Evolutionary conservation across 2,329 filamentous ascomycete species (phyloP).

Genomic region (Cercospora canescens): DNA sequence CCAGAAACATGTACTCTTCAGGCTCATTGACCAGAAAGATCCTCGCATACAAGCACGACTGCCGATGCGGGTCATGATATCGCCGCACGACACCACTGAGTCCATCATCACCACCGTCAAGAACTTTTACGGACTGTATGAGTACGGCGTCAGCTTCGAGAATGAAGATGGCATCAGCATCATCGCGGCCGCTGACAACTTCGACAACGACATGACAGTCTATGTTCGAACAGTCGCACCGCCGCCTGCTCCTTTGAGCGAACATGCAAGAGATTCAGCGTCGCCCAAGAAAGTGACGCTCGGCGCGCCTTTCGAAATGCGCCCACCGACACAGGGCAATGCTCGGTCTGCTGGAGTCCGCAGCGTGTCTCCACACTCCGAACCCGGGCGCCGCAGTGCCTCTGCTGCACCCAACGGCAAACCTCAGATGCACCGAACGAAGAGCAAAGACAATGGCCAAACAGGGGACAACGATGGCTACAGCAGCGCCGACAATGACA

Average conservation of each 20-base stretch:
- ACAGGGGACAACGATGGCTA: conserved; percentile 69
- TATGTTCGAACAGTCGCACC: conserved; percentile 65
- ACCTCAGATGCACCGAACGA: conserved; percentile 55
- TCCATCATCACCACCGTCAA: conserved; percentile 98
- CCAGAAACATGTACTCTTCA: conserved; percentile 75
- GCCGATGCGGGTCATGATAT: conserved; percentile 88
- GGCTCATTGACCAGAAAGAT: conserved; percentile 57
- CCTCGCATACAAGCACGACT: conserved; percentile 60
- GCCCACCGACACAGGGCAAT: conserved; percentile 59
- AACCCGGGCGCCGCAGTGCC: conserved; percentile 71
- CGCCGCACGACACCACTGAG: conserved; percentile 92
- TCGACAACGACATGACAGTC: conserved; percentile 86
- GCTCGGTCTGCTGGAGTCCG: conserved; percentile 69
- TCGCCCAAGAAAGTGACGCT: conserved; percentile 58
- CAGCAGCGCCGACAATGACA: conserved; percentile 82
- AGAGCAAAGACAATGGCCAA: conserved; percentile 54
- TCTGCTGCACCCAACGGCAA: conserved; percentile 66
- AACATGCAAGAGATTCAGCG: conserved; percentile 31
- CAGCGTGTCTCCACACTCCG: conserved; percentile 72
- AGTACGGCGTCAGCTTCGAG: conserved; percentile 90
- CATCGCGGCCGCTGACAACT: conserved; percentile 95
- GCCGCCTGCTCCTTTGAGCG: conserved; percentile 22
- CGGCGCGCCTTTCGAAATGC: conserved; percentile 65
- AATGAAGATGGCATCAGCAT: conserved; percentile 85
- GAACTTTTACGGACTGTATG: conserved; percentile 97